Evolutionary conservation across 345 rosid species (phyloP).

Genomic region (Acer negundo): DNA sequence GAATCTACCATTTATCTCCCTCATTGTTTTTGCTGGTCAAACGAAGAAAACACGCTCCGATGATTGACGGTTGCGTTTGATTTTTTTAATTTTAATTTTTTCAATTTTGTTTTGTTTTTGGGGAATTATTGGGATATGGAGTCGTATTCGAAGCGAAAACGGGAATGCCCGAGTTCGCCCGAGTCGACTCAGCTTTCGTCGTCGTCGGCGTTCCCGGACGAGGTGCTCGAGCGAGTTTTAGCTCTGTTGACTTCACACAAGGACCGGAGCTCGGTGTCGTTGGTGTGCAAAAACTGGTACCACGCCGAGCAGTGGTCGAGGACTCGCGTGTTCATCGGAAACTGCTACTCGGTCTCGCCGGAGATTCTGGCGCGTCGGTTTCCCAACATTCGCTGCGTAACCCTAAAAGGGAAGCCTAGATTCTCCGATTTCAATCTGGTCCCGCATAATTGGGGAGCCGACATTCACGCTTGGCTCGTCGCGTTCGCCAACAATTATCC

Average conservation of each 20-base stretch:
- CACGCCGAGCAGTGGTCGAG: conserved; percentile 66
- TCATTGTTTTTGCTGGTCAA: background rate
- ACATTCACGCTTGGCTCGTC: conserved; percentile 57
- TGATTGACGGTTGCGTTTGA: background rate
- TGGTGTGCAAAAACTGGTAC: conserved; percentile 71
- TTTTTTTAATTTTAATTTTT: background rate
- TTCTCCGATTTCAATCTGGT: conserved; percentile 73
- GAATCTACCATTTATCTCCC: background rate
- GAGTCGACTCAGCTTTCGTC: conserved; percentile 29
- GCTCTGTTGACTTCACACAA: conserved; percentile 41
- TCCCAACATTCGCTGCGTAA: conserved; percentile 54
- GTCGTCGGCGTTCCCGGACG: conserved; percentile 57
- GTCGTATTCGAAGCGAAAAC: conserved; percentile 33
- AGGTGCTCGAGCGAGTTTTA: conserved; percentile 62
- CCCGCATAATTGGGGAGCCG: conserved; percentile 72
- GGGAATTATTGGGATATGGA: conserved; percentile 18
- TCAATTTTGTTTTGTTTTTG: background rate
- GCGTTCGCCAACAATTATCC: conserved; percentile 57
- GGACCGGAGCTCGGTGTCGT: conserved; percentile 64
- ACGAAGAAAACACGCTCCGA: background rate
- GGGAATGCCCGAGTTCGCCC: conserved; percentile 25
- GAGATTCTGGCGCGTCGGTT: conserved; percentile 57
- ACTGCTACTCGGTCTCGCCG: conserved; percentile 76
- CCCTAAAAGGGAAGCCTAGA: conserved; percentile 71
- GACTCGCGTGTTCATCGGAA: conserved; percentile 60